phyloP scores from a whole-genome alignment of 2,329 filamentous ascomycete species.

The Botrytis paeoniae region DNA sequence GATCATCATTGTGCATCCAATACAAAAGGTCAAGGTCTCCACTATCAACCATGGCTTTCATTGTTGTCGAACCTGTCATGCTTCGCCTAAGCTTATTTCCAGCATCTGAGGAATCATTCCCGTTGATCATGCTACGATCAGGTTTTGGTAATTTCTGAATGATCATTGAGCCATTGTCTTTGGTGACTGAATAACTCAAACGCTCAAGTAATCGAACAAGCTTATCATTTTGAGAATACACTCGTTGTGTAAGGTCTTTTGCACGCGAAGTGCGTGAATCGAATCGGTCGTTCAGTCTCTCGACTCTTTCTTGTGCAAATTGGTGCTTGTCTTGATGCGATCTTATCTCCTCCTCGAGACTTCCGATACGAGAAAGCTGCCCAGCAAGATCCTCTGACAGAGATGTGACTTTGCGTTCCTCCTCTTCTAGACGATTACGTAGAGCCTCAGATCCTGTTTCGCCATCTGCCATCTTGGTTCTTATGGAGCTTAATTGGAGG shows the following conservation, averaged over 20 bases:
- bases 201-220: conserved; percentile 81
- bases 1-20: conserved; percentile 73
- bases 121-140: conserved; percentile 58
- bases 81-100: conserved; percentile 50
- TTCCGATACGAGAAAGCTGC: conserved; percentile 71
- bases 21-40: conserved; percentile 71
- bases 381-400: conserved; percentile 70
- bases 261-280: conserved; percentile 69
- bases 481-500: conserved; percentile 64
- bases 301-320: conserved; percentile 50
- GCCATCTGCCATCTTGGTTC: conserved; percentile 72
- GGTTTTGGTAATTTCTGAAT: conserved; percentile 68
- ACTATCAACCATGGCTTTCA: conserved; percentile 56
- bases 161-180: conserved; percentile 68
- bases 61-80: conserved; percentile 50
- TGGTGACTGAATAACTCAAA: conserved; percentile 77
- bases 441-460: conserved; percentile 80
- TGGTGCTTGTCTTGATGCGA: conserved; percentile 64
- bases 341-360: conserved; percentile 72
- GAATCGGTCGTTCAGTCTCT: conserved; percentile 54
- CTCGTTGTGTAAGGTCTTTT: conserved; percentile 77
- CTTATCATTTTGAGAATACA: conserved; percentile 81
- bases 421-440: conserved; percentile 69
- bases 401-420: conserved; percentile 66
- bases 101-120: conserved; percentile 57